Percentiles rank a stretch among this genome's conserved stretches.
phyloP scores from a whole-genome alignment of 768 basidiomycete genomes.

The Mycena rosella region DNA sequence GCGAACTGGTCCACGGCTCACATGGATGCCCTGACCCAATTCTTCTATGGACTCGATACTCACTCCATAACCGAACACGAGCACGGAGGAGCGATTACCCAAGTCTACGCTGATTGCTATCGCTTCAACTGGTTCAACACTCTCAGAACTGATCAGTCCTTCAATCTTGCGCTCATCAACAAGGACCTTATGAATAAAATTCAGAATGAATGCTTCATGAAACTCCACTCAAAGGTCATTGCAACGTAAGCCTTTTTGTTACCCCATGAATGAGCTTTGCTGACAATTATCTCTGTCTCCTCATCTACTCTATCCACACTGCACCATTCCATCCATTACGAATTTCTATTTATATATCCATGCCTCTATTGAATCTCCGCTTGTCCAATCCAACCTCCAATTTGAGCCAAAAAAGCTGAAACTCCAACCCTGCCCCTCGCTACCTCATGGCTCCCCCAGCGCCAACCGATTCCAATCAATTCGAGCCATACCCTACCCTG shows the following conservation, averaged over 20 bases:
- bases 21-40: too few relatives aligned
- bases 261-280: not conserved
- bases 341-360: not conserved
- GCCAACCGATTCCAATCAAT: not conserved
- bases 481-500: conserved; percentile 1
- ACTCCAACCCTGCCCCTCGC: too few relatives aligned
- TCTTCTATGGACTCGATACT: conserved; percentile 19
- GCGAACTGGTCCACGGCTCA: too few relatives aligned
- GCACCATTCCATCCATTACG: not conserved
- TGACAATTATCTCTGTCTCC: not conserved
- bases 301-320: not conserved
- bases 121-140: conserved; percentile 7
- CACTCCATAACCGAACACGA: not conserved
- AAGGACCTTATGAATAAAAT: not conserved
- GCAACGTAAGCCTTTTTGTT: not conserved
- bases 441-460: not conserved
- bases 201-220: conserved; percentile 4
- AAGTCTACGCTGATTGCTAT: conserved; percentile 6
- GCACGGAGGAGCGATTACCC: not conserved
- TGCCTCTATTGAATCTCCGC: not conserved
- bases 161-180: conserved; percentile 9
- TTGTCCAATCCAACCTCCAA: not conserved
- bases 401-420: too few relatives aligned
- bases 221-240: not conserved
- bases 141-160: not conserved